Base-by-base conservation (phyloP, 116 monocot species). In the Dioscorea cayenensis region DNA sequence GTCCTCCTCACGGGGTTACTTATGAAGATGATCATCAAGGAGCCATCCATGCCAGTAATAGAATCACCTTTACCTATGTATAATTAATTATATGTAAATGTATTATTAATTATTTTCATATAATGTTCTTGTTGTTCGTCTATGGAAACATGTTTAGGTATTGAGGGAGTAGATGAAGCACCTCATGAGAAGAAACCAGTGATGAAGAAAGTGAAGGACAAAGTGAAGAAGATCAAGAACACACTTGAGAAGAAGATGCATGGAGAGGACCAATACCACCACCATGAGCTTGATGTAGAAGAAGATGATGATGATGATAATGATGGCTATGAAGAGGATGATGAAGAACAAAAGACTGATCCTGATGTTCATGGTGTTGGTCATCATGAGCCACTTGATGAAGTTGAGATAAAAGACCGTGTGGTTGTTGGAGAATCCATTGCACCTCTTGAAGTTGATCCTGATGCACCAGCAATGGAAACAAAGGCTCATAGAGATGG, bases 221-320 rank as follows among this genome's bases (percentile, higher is more conserved):
- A 77, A 77, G 86, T 79, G 68, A 87, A 87, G 65, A 87, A 78
- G 79, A 69, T 87, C 1, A 87, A 87, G 77, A 51, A 73, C 28
- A 80, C 52, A 13, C 35, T 82, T 55, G 65, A 55, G 52, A 80
- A 78, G 58, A 77, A 70, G 75, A 59, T 20, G 65, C 77, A 77
- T 3, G 68, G 72, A 29, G 63, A 78, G 32, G 71, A 65, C 6
- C 66, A 70, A 5, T 17, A 66, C 14, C 28, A 71, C 29, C 36
- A 65, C 13, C 32, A 65, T 32, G 52, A 35, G 22, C 19, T 28
- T 23, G 19, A 63, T 14, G 68, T 36, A 3, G 51, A 68, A 6
- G 76, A 76, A 10, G 70, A 76, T 7, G 66, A 72, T 1, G 76
- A 73, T 2, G 72, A 72, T 50, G 65, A 67, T 8, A 71, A 70